Evolutionary conservation across 192 early-diverging fungal species (phyloP).

Genomic region (Mortierella alpina): DNA sequence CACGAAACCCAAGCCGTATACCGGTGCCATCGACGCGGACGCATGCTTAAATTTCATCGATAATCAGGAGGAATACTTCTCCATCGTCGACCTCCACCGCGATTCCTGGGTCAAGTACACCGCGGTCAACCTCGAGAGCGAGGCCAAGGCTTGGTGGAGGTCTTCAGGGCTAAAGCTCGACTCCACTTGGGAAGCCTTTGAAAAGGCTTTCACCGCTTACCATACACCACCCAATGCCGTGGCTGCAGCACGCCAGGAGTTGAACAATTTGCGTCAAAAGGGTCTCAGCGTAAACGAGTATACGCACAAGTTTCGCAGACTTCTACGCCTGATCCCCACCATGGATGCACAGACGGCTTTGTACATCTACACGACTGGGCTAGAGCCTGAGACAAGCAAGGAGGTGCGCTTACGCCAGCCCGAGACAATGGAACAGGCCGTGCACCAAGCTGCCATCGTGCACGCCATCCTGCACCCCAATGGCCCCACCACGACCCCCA

Average conservation of each 20-base stretch:
- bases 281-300: background rate
- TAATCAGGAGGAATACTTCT: slow-evolving; percentile 8
- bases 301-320: slow-evolving; percentile 16
- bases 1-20: slow-evolving; percentile 4
- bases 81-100: background rate
- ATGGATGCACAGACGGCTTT: too few relatives aligned
- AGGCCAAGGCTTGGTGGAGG: slow-evolving; percentile 9
- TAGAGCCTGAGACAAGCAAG: too few relatives aligned
- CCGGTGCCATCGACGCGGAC: slow-evolving; percentile 1
- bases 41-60: slow-evolving; percentile 12
- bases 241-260: background rate
- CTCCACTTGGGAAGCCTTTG: slow-evolving; percentile 5
- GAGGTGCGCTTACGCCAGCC: too few relatives aligned
- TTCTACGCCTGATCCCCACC: too few relatives aligned
- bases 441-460: too few relatives aligned
- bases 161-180: background rate
- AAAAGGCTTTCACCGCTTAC: background rate
- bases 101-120: too few relatives aligned
- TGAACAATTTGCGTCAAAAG: background rate
- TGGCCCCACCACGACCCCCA: too few relatives aligned
- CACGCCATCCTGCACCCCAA: too few relatives aligned
- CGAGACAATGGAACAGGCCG: too few relatives aligned
- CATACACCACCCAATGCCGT: slow-evolving; percentile 13
- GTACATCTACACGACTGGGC: too few relatives aligned
- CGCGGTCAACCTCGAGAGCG: background rate